These are phyloP conservation scores for Lignosus rhinocerotis DNA, from an alignment of 1,284 basidiomycete genomes.

Conservation along the genomic window DNA sequence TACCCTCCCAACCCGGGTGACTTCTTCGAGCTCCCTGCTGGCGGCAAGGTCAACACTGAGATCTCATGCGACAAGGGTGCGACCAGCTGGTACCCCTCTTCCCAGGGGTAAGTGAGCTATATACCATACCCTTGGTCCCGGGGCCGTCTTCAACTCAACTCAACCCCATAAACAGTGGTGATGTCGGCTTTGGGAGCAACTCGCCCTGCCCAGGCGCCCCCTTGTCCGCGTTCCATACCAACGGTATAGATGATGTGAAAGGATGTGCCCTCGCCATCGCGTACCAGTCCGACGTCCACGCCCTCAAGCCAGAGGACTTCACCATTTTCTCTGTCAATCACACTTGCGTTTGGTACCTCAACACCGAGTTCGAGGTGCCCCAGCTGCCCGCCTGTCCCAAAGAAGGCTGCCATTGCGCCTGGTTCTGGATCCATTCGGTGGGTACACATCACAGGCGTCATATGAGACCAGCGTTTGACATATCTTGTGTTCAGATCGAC, in stretches of 20 bases:
- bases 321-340: slow-evolving; percentile 74
- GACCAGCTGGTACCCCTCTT: slow-evolving; percentile 50
- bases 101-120: slow-evolving; percentile 33
- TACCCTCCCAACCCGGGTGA: slow-evolving; percentile 56
- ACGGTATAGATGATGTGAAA: slow-evolving; percentile 50
- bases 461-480: neutral
- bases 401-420: slow-evolving; percentile 68
- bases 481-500: slow-evolving; percentile 32
- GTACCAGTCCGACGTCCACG: slow-evolving; percentile 58
- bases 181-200: slow-evolving; percentile 45
- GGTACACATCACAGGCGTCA: slow-evolving; percentile 17
- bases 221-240: slow-evolving; percentile 51
- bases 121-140: neutral
- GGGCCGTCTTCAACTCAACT: neutral
- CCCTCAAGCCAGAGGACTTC: slow-evolving; percentile 66
- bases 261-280: slow-evolving; percentile 73
- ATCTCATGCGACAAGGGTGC: slow-evolving; percentile 60
- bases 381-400: slow-evolving; percentile 68
- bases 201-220: slow-evolving; percentile 51
- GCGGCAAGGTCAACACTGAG: slow-evolving; percentile 48
- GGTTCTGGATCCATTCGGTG: slow-evolving; percentile 71
- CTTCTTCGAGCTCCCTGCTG: slow-evolving; percentile 60
- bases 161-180: slow-evolving; percentile 39
- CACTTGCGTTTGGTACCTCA: slow-evolving; percentile 67
- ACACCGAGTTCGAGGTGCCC: slow-evolving; percentile 67